A percentile compares a stretch with the other conserved stretches of the same genome.
These are phyloP conservation scores for Saccharomyces hybrid DNA, from an alignment of 1,139 yeast genomes.

Conservation along the genomic window DNA sequence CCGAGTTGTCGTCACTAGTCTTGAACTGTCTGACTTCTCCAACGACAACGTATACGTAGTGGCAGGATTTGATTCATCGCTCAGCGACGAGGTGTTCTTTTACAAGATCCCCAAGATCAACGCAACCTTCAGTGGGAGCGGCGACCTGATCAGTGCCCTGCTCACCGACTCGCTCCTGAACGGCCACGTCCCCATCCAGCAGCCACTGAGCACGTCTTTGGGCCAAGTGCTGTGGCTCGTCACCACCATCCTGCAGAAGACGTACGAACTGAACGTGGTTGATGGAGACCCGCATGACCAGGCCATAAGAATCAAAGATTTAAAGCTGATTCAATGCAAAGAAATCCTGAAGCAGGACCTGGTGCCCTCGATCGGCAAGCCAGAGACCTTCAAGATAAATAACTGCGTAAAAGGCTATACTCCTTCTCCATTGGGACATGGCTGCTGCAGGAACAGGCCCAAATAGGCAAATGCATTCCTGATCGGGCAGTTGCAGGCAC, in stretches of 20 bases:
- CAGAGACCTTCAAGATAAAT: neutral
- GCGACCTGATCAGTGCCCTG: slow-evolving; percentile 81
- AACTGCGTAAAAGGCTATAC: neutral
- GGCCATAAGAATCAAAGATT: slow-evolving; percentile 26
- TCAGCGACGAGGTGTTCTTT: slow-evolving; percentile 28
- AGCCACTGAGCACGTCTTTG: slow-evolving; percentile 20
- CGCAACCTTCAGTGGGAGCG: slow-evolving; percentile 85
- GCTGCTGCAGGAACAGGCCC: neutral
- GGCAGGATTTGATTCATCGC: slow-evolving; percentile 39
- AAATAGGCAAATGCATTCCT: neutral
- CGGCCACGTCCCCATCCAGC: slow-evolving; percentile 7
- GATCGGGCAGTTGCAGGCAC: neutral
- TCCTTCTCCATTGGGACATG: neutral
- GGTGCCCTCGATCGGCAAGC: neutral
- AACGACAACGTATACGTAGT: slow-evolving; percentile 38
- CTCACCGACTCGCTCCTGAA: slow-evolving; percentile 51
- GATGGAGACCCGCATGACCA: slow-evolving; percentile 7
- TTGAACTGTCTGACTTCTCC: slow-evolving; percentile 29
- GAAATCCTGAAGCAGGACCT: slow-evolving; percentile 15
- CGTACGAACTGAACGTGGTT: slow-evolving; percentile 22
- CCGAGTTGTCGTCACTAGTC: slow-evolving; percentile 64
- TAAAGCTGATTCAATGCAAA: slow-evolving; percentile 32
- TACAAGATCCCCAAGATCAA: slow-evolving; percentile 50
- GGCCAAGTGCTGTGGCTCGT: slow-evolving; percentile 31
- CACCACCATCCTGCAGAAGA: slow-evolving; percentile 30